Base-by-base conservation (phyloP, 768 basidiomycete species). In the Mycena rebaudengoi region DNA sequence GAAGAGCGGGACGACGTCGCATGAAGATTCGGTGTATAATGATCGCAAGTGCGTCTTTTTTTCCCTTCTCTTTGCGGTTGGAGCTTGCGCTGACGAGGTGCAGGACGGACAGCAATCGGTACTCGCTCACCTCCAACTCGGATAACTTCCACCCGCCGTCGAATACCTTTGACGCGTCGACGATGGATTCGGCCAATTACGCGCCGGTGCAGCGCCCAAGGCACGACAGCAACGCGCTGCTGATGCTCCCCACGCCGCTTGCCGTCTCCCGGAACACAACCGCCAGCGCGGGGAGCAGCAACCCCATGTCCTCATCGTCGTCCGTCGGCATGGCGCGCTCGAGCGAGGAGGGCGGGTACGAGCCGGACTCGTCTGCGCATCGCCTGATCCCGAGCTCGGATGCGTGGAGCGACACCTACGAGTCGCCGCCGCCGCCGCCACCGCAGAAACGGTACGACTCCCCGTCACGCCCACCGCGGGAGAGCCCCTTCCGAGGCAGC, bases 1-100 rank as follows among this genome's bases (percentile, higher is more conserved):
- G 95, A 95, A 90, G 88, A 91, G 77, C 72, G 96, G 95, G 7
- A 86, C 86, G 21, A 88, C 91, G 67, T 96, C 94, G 5, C 86
- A 92, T 64, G 95, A 97, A n/a, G 66, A 68, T 12, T 90, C 88
- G 23, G 85, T 86, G 6, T 87, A 84, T 70, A 86, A 88, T 71
- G 91, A 95, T 18, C 91, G 92, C 56, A 90, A 86, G 92, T 92
- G 73, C 63, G 87, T 80, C n/a, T 52, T 69, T 52, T 64, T n/a
- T 54, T 39, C 29, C 35, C 23, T 59, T 55, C 16, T 29, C 54
- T 61, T 43, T 64, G 8, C 52, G 7, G 32, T 41, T 48, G 25
- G 30, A 44, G 20, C 29, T 13, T 54, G 63, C 69, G 53, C 60
- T 74, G 51, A 62, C 54, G 62, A 23, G 23, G n/a, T 23, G 23